Evolutionary conservation across 1,284 basidiomycete genomes (phyloP).

Genomic region (Microbotryomycetes sp.): DNA sequence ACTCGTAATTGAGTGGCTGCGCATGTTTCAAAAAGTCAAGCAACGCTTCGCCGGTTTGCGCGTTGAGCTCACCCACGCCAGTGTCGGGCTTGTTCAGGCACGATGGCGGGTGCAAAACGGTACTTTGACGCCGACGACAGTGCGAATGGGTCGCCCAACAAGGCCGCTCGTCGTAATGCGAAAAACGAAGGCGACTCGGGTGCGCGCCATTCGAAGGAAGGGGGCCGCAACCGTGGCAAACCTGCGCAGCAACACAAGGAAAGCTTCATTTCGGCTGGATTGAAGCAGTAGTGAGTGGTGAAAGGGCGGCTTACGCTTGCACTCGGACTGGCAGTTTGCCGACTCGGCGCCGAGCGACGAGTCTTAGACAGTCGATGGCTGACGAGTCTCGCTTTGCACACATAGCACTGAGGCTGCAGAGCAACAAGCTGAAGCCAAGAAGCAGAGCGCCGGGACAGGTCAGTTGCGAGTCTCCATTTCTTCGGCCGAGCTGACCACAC

Average conservation of each 20-base stretch:
- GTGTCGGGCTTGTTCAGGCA: too few relatives aligned
- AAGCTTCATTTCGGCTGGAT: slow-evolving; percentile 26
- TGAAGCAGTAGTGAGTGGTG: slow-evolving; percentile 27
- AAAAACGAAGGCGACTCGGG: not conserved
- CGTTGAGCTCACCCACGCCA: too few relatives aligned
- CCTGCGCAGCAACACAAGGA: slow-evolving; percentile 19
- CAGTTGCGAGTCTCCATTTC: not conserved
- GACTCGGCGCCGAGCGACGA: not conserved
- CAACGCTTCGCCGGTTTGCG: too few relatives aligned
- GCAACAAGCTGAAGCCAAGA: not conserved
- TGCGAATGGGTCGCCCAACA: slow-evolving; percentile 5
- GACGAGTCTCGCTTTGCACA: not conserved
- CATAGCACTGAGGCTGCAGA: slow-evolving; percentile 27
- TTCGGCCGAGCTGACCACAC: not conserved
- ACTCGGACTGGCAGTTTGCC: not conserved
- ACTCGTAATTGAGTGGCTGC: too few relatives aligned
- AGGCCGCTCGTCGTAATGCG: not conserved
- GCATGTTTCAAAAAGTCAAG: too few relatives aligned
- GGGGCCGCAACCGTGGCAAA: not conserved
- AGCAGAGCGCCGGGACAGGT: not conserved
- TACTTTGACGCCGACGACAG: slow-evolving; percentile 21
- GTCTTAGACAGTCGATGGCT: too few relatives aligned
- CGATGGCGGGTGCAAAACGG: slow-evolving; percentile 26
- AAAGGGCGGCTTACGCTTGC: not conserved
- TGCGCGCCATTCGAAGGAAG: too few relatives aligned